Evolutionary conservation across 106 monocot species (phyloP).

Genomic region (Acanthochlamys bracteata): DNA sequence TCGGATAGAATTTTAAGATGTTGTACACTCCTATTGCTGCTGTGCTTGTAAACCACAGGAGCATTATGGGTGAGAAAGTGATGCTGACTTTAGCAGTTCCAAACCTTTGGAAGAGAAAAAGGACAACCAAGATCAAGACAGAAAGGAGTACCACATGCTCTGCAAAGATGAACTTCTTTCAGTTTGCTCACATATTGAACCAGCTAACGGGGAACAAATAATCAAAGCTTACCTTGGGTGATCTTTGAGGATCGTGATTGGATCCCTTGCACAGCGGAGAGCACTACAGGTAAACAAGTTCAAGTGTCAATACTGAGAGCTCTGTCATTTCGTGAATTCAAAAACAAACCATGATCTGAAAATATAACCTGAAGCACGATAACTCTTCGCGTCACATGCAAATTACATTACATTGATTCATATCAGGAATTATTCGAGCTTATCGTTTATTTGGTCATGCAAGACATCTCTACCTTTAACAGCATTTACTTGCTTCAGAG

Average conservation of each 20-base stretch:
- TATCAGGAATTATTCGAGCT: too few species aligned
- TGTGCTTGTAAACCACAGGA: conserved; percentile 35
- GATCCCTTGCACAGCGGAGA: conserved; percentile 65
- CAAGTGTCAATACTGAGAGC: too few species aligned
- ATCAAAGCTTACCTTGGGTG: conserved; percentile 26
- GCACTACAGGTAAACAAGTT: conserved; percentile 27
- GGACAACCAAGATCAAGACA: conserved; percentile 34
- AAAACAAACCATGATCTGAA: too few species aligned
- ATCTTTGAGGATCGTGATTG: conserved; percentile 46
- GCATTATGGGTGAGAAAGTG: conserved; percentile 55
- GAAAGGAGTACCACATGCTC: conserved; percentile 35
- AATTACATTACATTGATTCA: too few species aligned
- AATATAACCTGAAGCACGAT: too few species aligned
- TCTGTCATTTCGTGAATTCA: too few species aligned
- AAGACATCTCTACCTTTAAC: too few species aligned
- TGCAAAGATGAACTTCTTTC: conserved; percentile 2
- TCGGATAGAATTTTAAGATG: conserved; percentile 41
- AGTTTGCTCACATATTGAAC: too few species aligned
- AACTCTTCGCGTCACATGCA: too few species aligned
- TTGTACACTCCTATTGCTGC: conserved; percentile 39
- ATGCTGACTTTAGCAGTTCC: conserved; percentile 52
- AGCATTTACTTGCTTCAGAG: too few species aligned
- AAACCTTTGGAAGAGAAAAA: conserved; percentile 51
- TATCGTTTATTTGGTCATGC: too few species aligned
- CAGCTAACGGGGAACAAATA: not conserved